Conservation (phyloP, 106 monocot species). For the Dactylorhiza incarnata region DNA sequence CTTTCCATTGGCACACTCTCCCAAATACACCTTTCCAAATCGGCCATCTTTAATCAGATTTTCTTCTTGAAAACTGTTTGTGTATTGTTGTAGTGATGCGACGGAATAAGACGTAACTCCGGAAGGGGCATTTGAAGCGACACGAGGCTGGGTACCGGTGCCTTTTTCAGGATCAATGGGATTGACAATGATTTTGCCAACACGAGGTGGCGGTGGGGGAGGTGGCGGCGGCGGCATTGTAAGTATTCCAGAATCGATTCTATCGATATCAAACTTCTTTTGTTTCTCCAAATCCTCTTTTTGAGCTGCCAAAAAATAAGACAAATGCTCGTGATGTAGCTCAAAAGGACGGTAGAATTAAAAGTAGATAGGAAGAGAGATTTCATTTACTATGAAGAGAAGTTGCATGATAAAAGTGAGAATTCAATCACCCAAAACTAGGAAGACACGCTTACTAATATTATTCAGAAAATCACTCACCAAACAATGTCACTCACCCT, state of each 20-base stretch:
- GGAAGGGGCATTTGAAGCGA: slow-evolving; percentile 25
- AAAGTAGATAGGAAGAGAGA: too few relatives aligned
- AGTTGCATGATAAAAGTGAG: too few relatives aligned
- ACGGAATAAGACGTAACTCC: slow-evolving; percentile 71
- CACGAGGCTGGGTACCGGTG: slow-evolving; percentile 9
- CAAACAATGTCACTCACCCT: too few relatives aligned
- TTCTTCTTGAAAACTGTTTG: slow-evolving; percentile 84
- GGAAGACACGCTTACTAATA: too few relatives aligned
- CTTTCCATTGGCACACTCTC: slow-evolving; percentile 76
- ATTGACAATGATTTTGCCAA: slow-evolving; percentile 46
- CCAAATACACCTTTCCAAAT: slow-evolving; percentile 70
- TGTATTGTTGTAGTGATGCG: slow-evolving; percentile 89
- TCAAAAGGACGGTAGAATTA: too few relatives aligned
- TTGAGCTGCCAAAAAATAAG: slow-evolving; percentile 15
- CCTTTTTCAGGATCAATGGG: slow-evolving; percentile 23
- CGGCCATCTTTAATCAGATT: slow-evolving; percentile 70
- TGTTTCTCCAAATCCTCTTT: slow-evolving; percentile 17
- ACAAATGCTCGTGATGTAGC: background rate
- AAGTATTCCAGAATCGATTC: slow-evolving; percentile 19
- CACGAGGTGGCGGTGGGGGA: slow-evolving; percentile 15
- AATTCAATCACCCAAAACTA: too few relatives aligned
- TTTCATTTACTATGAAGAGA: too few relatives aligned
- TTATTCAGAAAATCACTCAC: too few relatives aligned
- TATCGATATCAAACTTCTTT: slow-evolving; percentile 35
- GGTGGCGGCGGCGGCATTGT: slow-evolving; percentile 25